A percentile compares a stretch with the other conserved stretches of the same genome.
Evolutionary conservation across 2,329 filamentous ascomycete genomes (phyloP).

Genomic region (Elsinoe necatrix): DNA sequence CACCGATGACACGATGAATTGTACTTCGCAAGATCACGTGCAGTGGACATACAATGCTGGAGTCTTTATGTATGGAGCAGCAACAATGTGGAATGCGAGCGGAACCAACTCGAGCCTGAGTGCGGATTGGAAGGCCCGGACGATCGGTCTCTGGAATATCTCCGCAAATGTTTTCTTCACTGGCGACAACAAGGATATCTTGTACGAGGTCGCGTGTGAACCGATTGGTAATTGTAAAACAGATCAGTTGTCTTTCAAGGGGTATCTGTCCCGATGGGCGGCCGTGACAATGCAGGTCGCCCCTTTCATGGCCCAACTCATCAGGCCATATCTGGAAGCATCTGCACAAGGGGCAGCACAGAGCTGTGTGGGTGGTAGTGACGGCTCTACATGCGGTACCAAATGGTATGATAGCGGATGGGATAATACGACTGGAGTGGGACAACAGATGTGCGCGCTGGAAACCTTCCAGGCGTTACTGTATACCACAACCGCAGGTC

Average conservation of each 20-base stretch:
- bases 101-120: neutral
- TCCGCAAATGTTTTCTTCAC: conserved; percentile 44
- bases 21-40: conserved; percentile 42
- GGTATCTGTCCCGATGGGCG: conserved; percentile 50
- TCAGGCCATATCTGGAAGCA: conserved; percentile 42
- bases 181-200: conserved; percentile 44
- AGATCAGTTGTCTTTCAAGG: conserved; percentile 68
- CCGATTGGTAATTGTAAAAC: conserved; percentile 51
- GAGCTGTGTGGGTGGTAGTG: conserved; percentile 43
- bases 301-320: conserved; percentile 27
- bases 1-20: conserved; percentile 44
- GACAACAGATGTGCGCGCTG: conserved; percentile 47
- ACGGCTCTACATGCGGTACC: conserved; percentile 33
- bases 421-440: conserved; percentile 42
- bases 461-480: conserved; percentile 35
- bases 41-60: conserved; percentile 60
- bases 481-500: neutral
- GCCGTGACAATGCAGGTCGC: conserved; percentile 34
- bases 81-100: conserved; percentile 38
- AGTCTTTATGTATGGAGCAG: conserved; percentile 49
- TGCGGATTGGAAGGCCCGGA: conserved; percentile 21
- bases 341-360: conserved; percentile 47
- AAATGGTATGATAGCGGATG: conserved; percentile 33
- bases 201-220: conserved; percentile 62
- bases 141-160: conserved; percentile 12